Percentiles rank a stretch among this genome's conserved stretches.
These are phyloP conservation scores for Prunus yedoensis DNA, from an alignment of 331 rosid species.

Conservation along the genomic window DNA sequence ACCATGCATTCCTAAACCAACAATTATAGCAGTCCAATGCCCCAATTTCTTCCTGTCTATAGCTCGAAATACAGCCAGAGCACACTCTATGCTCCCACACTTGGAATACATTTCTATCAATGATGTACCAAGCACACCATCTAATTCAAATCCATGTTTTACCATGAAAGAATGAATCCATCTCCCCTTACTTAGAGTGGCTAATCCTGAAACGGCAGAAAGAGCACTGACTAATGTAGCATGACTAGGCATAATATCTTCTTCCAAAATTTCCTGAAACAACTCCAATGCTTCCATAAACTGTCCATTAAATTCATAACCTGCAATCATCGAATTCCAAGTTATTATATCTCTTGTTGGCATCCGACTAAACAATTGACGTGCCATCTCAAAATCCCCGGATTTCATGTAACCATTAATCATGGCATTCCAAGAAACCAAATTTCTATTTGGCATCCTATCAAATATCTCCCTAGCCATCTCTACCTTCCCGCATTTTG, in stretches of 20 bases:
- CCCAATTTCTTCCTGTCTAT: conserved; percentile 48
- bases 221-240: conserved; percentile 46
- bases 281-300: conserved; percentile 43
- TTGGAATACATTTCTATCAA: conserved; percentile 59
- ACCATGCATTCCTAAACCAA: conserved; percentile 65
- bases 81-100: conserved; percentile 55
- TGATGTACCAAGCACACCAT: conserved; percentile 52
- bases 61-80: conserved; percentile 36
- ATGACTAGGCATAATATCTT: conserved; percentile 41
- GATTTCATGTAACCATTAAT: conserved; percentile 60
- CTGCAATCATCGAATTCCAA: conserved; percentile 59
- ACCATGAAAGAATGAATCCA: conserved; percentile 53
- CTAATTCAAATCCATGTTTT: conserved; percentile 40
- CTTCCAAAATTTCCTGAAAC: conserved; percentile 41
- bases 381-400: conserved; percentile 37
- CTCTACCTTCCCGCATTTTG: conserved; percentile 46
- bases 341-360: conserved; percentile 37
- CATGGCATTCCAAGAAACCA: conserved; percentile 63
- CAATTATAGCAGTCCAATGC: conserved; percentile 59
- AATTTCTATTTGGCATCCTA: conserved; percentile 47
- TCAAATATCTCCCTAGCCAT: conserved; percentile 50
- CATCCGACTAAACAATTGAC: conserved; percentile 41
- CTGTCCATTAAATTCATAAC: conserved; percentile 47
- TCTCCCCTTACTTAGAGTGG: conserved; percentile 48
- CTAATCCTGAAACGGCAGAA: conserved; percentile 49